Evolutionary conservation across 2,329 filamentous ascomycete genomes (phyloP).

Genomic region (Diplocarpon mali): DNA sequence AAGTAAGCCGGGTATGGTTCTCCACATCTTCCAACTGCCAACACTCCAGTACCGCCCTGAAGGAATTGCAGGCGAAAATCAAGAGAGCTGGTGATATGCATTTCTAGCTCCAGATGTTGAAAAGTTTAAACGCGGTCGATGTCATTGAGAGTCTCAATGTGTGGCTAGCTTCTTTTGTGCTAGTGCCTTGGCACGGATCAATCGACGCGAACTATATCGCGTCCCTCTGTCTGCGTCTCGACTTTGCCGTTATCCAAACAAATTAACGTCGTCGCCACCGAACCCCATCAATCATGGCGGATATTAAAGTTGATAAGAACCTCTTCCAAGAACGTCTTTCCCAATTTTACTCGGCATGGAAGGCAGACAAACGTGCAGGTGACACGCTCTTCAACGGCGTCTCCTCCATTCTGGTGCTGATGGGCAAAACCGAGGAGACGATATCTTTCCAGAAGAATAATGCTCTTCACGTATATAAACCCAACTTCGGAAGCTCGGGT

Average conservation of each 20-base stretch:
- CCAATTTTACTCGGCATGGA: slow-evolving; percentile 84
- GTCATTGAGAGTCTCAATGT: too few species aligned
- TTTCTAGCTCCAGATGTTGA: too few species aligned
- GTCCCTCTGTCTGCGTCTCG: too few species aligned
- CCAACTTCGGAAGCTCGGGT: neutral
- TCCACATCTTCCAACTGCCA: slow-evolving; percentile 50
- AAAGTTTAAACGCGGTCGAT: too few species aligned
- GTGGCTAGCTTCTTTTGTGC: too few species aligned
- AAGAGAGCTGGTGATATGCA: too few species aligned
- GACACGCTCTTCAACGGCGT: slow-evolving; percentile 79
- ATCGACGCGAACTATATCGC: too few species aligned
- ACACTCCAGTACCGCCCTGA: slow-evolving; percentile 46
- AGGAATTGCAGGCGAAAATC: slow-evolving; percentile 45
- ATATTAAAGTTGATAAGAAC: slow-evolving; percentile 92
- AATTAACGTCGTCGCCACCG: too few species aligned
- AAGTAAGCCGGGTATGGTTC: slow-evolving; percentile 35
- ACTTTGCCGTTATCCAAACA: too few species aligned
- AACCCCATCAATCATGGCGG: slow-evolving; percentile 34
- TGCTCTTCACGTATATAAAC: slow-evolving; percentile 73
- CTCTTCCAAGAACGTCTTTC: slow-evolving; percentile 88
- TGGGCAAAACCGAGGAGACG: slow-evolving; percentile 89
- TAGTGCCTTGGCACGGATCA: too few species aligned
- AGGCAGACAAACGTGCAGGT: slow-evolving; percentile 82
- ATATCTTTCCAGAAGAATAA: slow-evolving; percentile 91
- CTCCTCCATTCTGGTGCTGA: slow-evolving; percentile 76